phyloP scores from a whole-genome alignment of 1,139 yeast species.

The Blastobotrys arbuscula region DNA sequence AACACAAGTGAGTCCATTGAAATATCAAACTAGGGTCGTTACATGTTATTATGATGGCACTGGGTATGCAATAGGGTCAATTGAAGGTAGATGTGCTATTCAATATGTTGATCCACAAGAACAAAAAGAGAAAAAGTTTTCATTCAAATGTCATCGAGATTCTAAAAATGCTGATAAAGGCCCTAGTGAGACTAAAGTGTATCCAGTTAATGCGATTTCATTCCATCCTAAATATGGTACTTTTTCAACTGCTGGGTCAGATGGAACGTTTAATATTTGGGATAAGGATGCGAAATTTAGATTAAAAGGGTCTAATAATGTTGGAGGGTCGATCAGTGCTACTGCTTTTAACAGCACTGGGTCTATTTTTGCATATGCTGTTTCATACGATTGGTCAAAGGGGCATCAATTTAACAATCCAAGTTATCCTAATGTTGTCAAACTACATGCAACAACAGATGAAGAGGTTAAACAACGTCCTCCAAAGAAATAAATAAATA shows the following conservation, averaged over 20 bases:
- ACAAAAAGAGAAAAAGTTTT: constrained; percentile 61
- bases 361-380: constrained; percentile 80
- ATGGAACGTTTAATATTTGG: constrained; percentile 94
- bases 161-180: constrained; percentile 35
- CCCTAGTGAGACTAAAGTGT: constrained; percentile 46
- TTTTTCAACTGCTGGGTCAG: constrained; percentile 90
- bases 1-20: constrained; percentile 70
- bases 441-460: constrained; percentile 79
- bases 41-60: constrained; percentile 85
- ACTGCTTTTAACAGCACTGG: constrained; percentile 83
- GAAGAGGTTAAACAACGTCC: constrained; percentile 79
- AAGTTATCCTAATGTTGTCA: constrained; percentile 68
- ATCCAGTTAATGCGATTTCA: constrained; percentile 70
- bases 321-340: constrained; percentile 69
- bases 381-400: constrained; percentile 68
- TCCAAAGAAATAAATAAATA: constrained; percentile 16
- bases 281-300: constrained; percentile 91
- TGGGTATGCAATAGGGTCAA: constrained; percentile 88
- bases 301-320: constrained; percentile 69
- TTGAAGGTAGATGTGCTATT: constrained; percentile 97
- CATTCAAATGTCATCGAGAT: constrained; percentile 90
- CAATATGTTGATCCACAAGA: constrained; percentile 84
- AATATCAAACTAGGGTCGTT: constrained; percentile 82
- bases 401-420: constrained; percentile 76
- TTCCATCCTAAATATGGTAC: constrained; percentile 93